Conservation (phyloP, 192 early-diverging fungal genomes). For the Rhizoclosmatium globosum region DNA sequence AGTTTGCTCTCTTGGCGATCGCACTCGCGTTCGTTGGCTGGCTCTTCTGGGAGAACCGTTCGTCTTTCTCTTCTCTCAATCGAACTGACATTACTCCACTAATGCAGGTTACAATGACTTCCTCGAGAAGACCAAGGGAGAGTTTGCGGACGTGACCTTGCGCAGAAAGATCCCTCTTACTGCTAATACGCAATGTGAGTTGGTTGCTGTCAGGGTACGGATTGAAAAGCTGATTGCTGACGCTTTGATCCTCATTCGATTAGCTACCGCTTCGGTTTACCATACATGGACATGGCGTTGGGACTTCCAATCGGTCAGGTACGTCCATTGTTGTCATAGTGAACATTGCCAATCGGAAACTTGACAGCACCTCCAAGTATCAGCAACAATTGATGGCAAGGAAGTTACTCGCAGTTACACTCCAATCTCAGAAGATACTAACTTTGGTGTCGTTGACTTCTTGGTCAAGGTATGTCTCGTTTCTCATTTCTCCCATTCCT, state of each 20-base stretch:
- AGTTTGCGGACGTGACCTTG: too few relatives aligned
- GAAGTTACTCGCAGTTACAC: constrained; percentile 89
- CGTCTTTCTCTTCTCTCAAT: too few relatives aligned
- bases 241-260: background rate
- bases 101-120: too few relatives aligned
- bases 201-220: too few relatives aligned
- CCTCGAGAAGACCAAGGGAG: too few relatives aligned
- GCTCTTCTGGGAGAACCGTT: too few relatives aligned
- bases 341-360: background rate
- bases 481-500: background rate
- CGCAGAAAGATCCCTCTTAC: too few relatives aligned
- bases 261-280: constrained; percentile 88
- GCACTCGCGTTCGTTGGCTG: too few relatives aligned
- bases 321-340: background rate
- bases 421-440: constrained; percentile 84
- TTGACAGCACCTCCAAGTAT: constrained; percentile 82
- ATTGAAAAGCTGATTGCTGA: too few relatives aligned
- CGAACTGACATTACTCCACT: too few relatives aligned
- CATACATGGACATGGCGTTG: constrained; percentile 68
- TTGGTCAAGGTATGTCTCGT: constrained; percentile 78
- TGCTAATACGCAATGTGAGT: too few relatives aligned
- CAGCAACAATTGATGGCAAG: constrained; percentile 85
- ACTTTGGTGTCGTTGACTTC: constrained; percentile 88
- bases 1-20: too few relatives aligned
- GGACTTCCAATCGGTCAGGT: constrained; percentile 90